A percentile compares a stretch with the other conserved stretches of the same genome.
Conservation (phyloP, 2,329 filamentous ascomycete species). For the Trichoderma atroviride region DNA sequence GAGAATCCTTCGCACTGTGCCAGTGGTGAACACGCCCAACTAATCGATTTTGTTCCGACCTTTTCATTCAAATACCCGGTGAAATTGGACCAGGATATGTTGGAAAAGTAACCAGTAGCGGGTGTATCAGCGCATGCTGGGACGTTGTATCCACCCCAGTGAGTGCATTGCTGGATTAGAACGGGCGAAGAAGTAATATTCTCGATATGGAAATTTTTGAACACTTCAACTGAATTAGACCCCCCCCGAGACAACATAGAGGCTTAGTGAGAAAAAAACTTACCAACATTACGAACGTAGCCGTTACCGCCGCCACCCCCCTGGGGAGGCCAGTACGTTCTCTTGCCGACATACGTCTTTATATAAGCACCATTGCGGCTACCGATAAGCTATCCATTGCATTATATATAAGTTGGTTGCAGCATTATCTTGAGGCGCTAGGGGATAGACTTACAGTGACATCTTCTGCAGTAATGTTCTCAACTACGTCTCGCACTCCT, state of each 20-base stretch:
- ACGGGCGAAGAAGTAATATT: slow-evolving; percentile 10
- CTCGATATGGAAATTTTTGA: slow-evolving; percentile 13
- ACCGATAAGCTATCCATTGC: background rate
- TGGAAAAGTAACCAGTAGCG: slow-evolving; percentile 8
- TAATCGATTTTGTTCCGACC: background rate
- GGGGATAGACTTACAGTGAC: background rate
- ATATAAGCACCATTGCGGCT: slow-evolving; percentile 19
- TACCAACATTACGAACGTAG: slow-evolving; percentile 12
- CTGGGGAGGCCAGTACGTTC: slow-evolving; percentile 6
- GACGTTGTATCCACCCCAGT: slow-evolving; percentile 14
- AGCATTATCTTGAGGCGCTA: background rate
- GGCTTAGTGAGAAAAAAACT: background rate
- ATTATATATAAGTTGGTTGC: background rate
- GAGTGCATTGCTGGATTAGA: slow-evolving; percentile 10
- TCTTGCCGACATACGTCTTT: slow-evolving; percentile 10
- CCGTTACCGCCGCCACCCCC: slow-evolving; percentile 11
- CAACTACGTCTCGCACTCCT: slow-evolving; percentile 16
- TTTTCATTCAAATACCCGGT: slow-evolving; percentile 17
- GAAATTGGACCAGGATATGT: slow-evolving; percentile 12
- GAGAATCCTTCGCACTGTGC: slow-evolving; percentile 8
- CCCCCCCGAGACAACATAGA: background rate
- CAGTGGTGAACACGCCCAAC: slow-evolving; percentile 12
- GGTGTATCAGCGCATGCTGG: slow-evolving; percentile 12
- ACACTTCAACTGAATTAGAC: background rate
- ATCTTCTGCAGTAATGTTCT: slow-evolving; percentile 18